Percentiles rank a stretch among this genome's conserved stretches.
These are phyloP conservation scores for Lepiota subincarnata DNA, from an alignment of 768 basidiomycete species.

Conservation along the genomic window DNA sequence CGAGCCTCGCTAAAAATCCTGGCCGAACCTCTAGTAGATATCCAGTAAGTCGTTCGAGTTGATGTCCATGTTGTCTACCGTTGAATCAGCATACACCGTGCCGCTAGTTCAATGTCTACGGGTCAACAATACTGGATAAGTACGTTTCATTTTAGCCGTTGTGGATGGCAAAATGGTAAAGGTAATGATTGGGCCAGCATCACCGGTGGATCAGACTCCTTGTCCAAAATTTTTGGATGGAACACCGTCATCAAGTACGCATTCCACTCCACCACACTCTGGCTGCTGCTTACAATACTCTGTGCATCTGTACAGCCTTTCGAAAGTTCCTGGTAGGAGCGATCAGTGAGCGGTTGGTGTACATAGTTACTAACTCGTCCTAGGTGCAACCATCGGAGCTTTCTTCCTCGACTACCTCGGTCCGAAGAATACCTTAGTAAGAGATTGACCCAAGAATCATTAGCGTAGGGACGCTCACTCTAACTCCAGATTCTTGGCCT, in stretches of 20 bases:
- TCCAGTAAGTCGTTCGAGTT: conserved; percentile 43
- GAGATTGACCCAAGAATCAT: not conserved
- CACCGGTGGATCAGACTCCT: conserved; percentile 45
- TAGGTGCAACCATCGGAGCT: conserved; percentile 62
- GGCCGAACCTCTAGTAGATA: conserved; percentile 35
- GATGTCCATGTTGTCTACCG: not conserved
- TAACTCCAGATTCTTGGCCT: conserved; percentile 61
- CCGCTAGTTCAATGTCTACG: conserved; percentile 71
- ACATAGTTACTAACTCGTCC: not conserved
- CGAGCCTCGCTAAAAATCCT: not conserved
- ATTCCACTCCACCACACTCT: not conserved
- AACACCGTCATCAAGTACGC: conserved; percentile 73
- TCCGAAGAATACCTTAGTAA: conserved; percentile 70
- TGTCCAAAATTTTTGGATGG: conserved; percentile 79
- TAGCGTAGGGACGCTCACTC: too few relatives aligned
- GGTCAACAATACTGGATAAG: conserved; percentile 69
- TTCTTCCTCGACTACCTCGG: conserved; percentile 73
- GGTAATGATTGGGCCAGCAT: conserved; percentile 39
- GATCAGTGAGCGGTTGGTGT: conserved; percentile 42
- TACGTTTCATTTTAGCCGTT: conserved; percentile 20
- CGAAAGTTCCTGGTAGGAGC: conserved; percentile 33
- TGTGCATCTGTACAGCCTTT: conserved; percentile 20
- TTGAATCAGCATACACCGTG: not conserved
- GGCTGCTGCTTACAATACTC: not conserved
- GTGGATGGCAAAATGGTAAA: not conserved